Percentiles rank a stretch among this genome's conserved stretches.
These are phyloP conservation scores for Phenoliferia sp. DNA, from an alignment of 1,284 basidiomycete species.

Conservation along the genomic window DNA sequence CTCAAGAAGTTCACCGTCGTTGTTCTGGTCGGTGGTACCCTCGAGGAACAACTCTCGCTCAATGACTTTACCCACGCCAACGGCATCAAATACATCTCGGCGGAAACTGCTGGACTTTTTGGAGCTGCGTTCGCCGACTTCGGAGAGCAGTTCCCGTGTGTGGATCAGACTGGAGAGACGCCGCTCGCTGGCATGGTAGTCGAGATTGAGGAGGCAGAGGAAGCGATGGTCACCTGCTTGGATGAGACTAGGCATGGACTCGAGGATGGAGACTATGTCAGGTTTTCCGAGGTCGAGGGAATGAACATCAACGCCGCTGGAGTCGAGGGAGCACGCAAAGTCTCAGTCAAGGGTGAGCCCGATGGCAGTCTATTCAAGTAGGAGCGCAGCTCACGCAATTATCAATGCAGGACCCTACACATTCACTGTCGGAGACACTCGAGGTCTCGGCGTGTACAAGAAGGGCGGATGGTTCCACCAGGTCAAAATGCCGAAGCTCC, in stretches of 20 bases:
- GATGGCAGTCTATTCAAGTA: too few relatives aligned
- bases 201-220: constrained; percentile 77
- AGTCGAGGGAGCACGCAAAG: constrained; percentile 60
- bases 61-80: constrained; percentile 89
- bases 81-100: constrained; percentile 84
- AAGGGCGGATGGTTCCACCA: constrained; percentile 94
- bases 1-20: constrained; percentile 72
- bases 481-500: constrained; percentile 96
- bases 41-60: constrained; percentile 84
- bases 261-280: constrained; percentile 96
- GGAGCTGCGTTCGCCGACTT: constrained; percentile 97
- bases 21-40: constrained; percentile 73
- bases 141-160: constrained; percentile 86
- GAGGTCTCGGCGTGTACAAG: constrained; percentile 70
- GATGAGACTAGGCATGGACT: constrained; percentile 97
- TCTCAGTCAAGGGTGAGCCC: constrained; percentile 73
- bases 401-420: constrained; percentile 68
- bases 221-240: constrained; percentile 90
- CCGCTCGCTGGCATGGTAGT: constrained; percentile 93
- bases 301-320: constrained; percentile 55
- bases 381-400: background rate
- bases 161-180: constrained; percentile 92
- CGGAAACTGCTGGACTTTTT: constrained; percentile 91
- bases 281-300: constrained; percentile 95
- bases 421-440: constrained; percentile 88